phyloP scores from a whole-genome alignment of 106 monocot species.

The Vanilla planifolia region DNA sequence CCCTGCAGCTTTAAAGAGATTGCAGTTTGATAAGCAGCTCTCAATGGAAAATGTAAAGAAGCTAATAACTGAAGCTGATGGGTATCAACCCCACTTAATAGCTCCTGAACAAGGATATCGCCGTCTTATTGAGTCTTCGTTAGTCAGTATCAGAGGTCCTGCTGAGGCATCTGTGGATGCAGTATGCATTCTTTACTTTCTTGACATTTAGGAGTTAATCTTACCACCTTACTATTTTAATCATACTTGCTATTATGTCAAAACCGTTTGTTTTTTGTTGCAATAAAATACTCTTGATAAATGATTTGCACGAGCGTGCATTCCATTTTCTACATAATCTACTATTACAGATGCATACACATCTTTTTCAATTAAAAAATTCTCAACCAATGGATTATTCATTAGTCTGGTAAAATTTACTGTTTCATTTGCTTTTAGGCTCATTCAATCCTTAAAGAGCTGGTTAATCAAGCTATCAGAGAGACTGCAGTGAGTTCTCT shows the following conservation, averaged over 20 bases:
- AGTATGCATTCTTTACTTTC: slow-evolving; percentile 34
- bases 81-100: slow-evolving; percentile 98
- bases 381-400: background rate
- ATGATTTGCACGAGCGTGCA: background rate
- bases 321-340: background rate
- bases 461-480: slow-evolving; percentile 11
- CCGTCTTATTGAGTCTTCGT: slow-evolving; percentile 85
- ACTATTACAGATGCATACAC: background rate
- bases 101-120: slow-evolving; percentile 99
- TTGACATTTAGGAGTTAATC: background rate
- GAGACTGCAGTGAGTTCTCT: slow-evolving; percentile 6
- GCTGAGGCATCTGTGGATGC: slow-evolving; percentile 98
- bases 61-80: slow-evolving; percentile 95
- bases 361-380: too few species aligned
- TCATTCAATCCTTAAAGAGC: slow-evolving; percentile 9
- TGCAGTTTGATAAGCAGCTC: slow-evolving; percentile 98
- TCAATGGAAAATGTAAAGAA: slow-evolving; percentile 98
- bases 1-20: slow-evolving; percentile 88
- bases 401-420: background rate
- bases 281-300: background rate
- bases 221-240: too few species aligned
- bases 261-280: background rate
- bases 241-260: background rate
- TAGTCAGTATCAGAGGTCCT: slow-evolving; percentile 88
- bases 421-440: slow-evolving; percentile 1